phyloP scores from a whole-genome alignment of 2,329 filamentous ascomycete genomes.

The Ustilaginoidea virens region DNA sequence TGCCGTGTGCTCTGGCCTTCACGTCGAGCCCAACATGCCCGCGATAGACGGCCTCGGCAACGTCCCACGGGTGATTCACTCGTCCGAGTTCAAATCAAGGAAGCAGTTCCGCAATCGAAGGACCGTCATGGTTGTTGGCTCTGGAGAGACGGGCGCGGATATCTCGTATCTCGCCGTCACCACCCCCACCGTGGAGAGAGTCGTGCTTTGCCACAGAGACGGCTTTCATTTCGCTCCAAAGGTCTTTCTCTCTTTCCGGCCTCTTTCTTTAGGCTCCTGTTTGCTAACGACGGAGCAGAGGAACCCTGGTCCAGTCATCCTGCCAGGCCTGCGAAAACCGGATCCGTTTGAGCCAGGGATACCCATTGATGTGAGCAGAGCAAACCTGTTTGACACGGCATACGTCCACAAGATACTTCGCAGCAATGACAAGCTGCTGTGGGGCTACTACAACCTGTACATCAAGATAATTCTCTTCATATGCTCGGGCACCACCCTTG shows the following conservation, averaged over 20 bases:
- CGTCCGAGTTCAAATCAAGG: slow-evolving; percentile 23
- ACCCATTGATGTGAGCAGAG: slow-evolving; percentile 24
- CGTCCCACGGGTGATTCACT: slow-evolving; percentile 23
- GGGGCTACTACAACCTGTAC: slow-evolving; percentile 26
- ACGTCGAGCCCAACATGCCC: slow-evolving; percentile 22
- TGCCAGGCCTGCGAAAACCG: slow-evolving; percentile 7
- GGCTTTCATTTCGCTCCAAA: slow-evolving; percentile 26
- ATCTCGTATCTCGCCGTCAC: slow-evolving; percentile 26
- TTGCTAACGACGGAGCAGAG: slow-evolving; percentile 3
- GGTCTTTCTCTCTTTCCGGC: slow-evolving; percentile 6
- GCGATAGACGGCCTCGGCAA: slow-evolving; percentile 20
- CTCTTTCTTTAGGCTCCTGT: neutral
- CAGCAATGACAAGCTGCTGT: slow-evolving; percentile 17
- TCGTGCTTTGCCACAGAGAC: slow-evolving; percentile 26
- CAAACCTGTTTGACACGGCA: slow-evolving; percentile 29
- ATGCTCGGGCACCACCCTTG: slow-evolving; percentile 20
- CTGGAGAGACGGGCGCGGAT: slow-evolving; percentile 28
- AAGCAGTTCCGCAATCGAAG: slow-evolving; percentile 22
- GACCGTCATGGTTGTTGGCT: slow-evolving; percentile 25
- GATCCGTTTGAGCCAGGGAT: slow-evolving; percentile 15
- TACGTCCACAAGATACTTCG: slow-evolving; percentile 26
- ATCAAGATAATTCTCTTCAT: slow-evolving; percentile 18
- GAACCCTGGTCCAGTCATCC: slow-evolving; percentile 7
- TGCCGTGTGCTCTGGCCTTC: slow-evolving; percentile 26
- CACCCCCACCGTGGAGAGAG: slow-evolving; percentile 18